Base-by-base conservation (phyloP, 768 basidiomycete species). In the Termitomyces sp. region DNA sequence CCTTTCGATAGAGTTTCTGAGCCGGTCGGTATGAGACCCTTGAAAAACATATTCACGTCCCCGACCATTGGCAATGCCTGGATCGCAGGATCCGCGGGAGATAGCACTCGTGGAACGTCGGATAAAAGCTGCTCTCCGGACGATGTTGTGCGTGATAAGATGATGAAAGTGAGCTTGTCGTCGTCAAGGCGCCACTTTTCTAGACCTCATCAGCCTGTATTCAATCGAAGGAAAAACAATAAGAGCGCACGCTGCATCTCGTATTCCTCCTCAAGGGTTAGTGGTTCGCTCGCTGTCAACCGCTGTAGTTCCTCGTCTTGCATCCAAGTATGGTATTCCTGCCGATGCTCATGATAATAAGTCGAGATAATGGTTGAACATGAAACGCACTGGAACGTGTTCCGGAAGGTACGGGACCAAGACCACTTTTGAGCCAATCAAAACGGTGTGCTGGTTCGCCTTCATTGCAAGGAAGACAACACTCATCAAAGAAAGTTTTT, bases 251-350 rank as follows among this genome's bases (percentile, higher is more conserved):
- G 76, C 70, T 96, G 94, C 94, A 96, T 96, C 24, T 87, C 86
- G 59, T 87, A 86, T 66, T 95, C 95, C 66, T 95, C 84, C 59
- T 89, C 85, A 7, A 93, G 72, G 8, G 81, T 82, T 42, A 97
- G 77, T 4, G 88, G 87, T 63, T 96, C 93, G 57, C 91, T 93
- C 5, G 93, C 93, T 0, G 93, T 97, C 18, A 88, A 76, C 49
- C 83, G 79, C 42, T 86, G 82, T 54, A 98, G 75, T 61, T 85
- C 84, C 34, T 83, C 82, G 68, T 82, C 80, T 30, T 81, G 75
- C 95, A 98, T 96, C 95, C 95, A 98, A 61, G 79, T 77, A 68
- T 95, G 85, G 67, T 97, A 98, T 66, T 74, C 88, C 91, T 94
- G n/a, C 1, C 3, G 6, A 30, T 30, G 3, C 1, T 24, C 26